A percentile compares a stretch with the other conserved stretches of the same genome.
Evolutionary conservation across 2,329 filamentous ascomycete species (phyloP).

Genomic region (Apiospora phragmitis): DNA sequence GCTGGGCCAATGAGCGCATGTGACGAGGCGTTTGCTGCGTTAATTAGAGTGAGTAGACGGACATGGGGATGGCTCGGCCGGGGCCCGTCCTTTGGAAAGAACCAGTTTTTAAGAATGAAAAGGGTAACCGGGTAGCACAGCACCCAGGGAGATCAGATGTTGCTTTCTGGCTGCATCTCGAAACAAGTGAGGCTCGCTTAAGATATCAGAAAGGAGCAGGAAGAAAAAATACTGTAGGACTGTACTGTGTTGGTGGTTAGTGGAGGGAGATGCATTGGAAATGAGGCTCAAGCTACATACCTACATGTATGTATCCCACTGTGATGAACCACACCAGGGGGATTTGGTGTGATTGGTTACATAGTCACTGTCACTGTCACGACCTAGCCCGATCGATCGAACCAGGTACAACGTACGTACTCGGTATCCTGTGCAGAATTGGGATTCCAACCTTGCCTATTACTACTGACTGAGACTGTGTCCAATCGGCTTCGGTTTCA

Average conservation of each 20-base stretch:
- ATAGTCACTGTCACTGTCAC: neutral
- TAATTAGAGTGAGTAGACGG: neutral
- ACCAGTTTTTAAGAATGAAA: neutral
- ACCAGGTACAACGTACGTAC: neutral
- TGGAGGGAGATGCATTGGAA: neutral
- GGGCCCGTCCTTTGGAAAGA: neutral
- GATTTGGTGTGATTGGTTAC: neutral
- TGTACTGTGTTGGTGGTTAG: neutral
- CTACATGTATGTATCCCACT: neutral
- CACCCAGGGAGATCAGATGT: neutral
- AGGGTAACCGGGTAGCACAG: neutral
- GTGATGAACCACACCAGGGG: neutral
- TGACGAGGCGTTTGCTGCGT: neutral
- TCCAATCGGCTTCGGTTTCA: conserved; percentile 1
- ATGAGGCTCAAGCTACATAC: neutral
- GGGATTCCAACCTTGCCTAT: neutral
- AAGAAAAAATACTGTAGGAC: neutral
- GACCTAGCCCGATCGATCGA: conserved; percentile 1
- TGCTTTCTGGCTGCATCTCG: neutral
- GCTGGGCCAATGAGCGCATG: neutral
- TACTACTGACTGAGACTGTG: neutral
- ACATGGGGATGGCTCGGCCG: neutral
- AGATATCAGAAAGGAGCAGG: neutral
- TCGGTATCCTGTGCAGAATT: neutral
- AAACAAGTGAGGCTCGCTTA: conserved; percentile 4